These are phyloP conservation scores for Hymenoscyphus infarciens DNA, from an alignment of 2,329 filamentous ascomycete species.

Conservation along the genomic window DNA sequence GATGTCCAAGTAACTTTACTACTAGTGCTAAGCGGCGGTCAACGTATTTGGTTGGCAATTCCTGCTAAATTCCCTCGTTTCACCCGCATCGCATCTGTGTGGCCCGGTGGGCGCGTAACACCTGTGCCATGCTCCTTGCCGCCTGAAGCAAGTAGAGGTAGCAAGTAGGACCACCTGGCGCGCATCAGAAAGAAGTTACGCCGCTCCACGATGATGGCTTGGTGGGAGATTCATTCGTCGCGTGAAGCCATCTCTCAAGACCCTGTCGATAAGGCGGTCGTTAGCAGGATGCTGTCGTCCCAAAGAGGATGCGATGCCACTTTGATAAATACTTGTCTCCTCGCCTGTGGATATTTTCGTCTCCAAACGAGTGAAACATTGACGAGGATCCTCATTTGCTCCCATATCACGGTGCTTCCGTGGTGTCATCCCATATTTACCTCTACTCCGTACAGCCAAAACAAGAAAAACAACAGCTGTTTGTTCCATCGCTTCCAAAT, in stretches of 20 bases:
- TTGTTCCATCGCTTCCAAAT: neutral
- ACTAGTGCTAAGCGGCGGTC: neutral
- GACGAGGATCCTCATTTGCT: conserved; percentile 9
- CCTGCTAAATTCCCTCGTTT: neutral
- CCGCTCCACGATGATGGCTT: neutral
- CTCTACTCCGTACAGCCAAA: too few relatives aligned
- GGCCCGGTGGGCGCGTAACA: neutral
- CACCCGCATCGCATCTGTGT: neutral
- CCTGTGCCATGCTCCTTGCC: neutral
- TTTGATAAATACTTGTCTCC: neutral
- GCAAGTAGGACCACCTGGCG: too few relatives aligned
- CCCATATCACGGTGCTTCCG: neutral
- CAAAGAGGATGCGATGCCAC: neutral
- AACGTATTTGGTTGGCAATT: neutral
- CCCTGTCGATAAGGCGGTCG: neutral
- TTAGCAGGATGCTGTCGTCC: neutral
- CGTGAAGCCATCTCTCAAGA: neutral
- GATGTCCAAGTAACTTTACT: neutral
- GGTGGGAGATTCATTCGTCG: conserved; percentile 1
- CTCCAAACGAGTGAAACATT: conserved; percentile 4
- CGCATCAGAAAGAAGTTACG: neutral
- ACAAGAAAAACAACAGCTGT: neutral
- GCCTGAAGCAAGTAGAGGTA: too few relatives aligned
- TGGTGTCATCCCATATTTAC: neutral
- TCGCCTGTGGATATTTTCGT: neutral